Percentiles rank a stretch among this genome's conserved stretches.
These are phyloP conservation scores for Aspergillus spinulosporus DNA, from an alignment of 2,329 filamentous ascomycete genomes.

Conservation along the genomic window DNA sequence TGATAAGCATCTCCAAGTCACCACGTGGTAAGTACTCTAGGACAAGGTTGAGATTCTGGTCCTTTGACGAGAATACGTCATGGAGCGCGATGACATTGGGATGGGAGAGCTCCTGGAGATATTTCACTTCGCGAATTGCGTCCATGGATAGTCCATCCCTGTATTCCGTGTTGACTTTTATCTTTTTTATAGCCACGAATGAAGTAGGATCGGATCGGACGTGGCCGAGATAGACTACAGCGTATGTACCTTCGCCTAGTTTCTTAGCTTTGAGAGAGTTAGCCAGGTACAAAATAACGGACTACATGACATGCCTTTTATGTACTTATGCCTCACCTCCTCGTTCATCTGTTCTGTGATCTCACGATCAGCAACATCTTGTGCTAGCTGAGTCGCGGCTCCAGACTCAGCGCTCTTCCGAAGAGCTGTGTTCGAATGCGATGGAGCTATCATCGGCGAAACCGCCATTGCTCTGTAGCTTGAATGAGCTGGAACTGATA, in stretches of 20 bases:
- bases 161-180: slow-evolving; percentile 61
- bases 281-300: neutral
- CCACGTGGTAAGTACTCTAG: slow-evolving; percentile 92
- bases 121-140: slow-evolving; percentile 92
- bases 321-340: slow-evolving; percentile 81
- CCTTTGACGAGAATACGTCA: slow-evolving; percentile 91
- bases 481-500: neutral
- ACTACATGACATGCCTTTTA: slow-evolving; percentile 63
- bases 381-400: slow-evolving; percentile 24
- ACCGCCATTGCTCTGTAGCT: slow-evolving; percentile 36
- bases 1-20: slow-evolving; percentile 91
- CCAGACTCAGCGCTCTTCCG: slow-evolving; percentile 38
- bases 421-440: slow-evolving; percentile 37
- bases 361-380: slow-evolving; percentile 38
- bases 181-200: slow-evolving; percentile 69
- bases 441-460: slow-evolving; percentile 46
- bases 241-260: slow-evolving; percentile 95
- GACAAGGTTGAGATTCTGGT: slow-evolving; percentile 94
- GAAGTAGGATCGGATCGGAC: slow-evolving; percentile 68
- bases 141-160: slow-evolving; percentile 91
- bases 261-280: slow-evolving; percentile 65
- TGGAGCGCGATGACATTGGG: slow-evolving; percentile 93
- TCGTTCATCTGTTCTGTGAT: slow-evolving; percentile 76
- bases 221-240: slow-evolving; percentile 88
- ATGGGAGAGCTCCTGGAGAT: slow-evolving; percentile 89